These are phyloP conservation scores for Cladosporium phlei DNA, from an alignment of 2,329 filamentous ascomycete species.

Conservation along the genomic window DNA sequence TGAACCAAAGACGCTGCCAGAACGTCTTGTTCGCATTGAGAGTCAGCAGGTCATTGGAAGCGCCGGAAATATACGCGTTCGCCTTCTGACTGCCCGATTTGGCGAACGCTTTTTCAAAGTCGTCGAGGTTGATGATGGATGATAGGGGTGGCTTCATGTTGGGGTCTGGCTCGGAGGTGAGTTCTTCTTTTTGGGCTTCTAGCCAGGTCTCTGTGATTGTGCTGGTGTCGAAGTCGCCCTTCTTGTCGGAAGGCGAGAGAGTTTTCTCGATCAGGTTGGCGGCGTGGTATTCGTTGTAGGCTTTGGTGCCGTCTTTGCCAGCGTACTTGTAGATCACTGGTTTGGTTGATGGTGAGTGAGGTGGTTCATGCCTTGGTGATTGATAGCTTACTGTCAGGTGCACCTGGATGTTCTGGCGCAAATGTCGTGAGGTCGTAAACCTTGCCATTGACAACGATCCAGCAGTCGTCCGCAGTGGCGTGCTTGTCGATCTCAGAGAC, in stretches of 20 bases:
- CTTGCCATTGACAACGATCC: constrained; percentile 64
- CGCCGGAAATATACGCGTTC: constrained; percentile 44
- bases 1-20: constrained; percentile 43
- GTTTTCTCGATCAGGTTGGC: constrained; percentile 38
- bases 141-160: constrained; percentile 42
- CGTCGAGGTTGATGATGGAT: constrained; percentile 44
- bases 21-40: constrained; percentile 39
- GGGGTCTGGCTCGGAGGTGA: constrained; percentile 22
- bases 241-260: constrained; percentile 40
- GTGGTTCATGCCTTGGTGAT: background rate
- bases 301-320: constrained; percentile 51
- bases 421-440: constrained; percentile 67
- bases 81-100: constrained; percentile 35
- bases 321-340: constrained; percentile 48
- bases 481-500: constrained; percentile 32
- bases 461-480: constrained; percentile 40
- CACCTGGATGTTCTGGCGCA: constrained; percentile 59
- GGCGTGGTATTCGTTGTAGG: constrained; percentile 51
- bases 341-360: no score
- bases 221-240: constrained; percentile 33
- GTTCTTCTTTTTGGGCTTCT: constrained; percentile 27
- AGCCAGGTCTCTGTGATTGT: constrained; percentile 29
- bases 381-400: constrained; percentile 43
- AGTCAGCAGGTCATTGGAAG: constrained; percentile 48
- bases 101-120: constrained; percentile 41